Evolutionary conservation across 2,329 filamentous ascomycete genomes (phyloP).

Genomic region (Pseudocercospora pini-densiflorae): DNA sequence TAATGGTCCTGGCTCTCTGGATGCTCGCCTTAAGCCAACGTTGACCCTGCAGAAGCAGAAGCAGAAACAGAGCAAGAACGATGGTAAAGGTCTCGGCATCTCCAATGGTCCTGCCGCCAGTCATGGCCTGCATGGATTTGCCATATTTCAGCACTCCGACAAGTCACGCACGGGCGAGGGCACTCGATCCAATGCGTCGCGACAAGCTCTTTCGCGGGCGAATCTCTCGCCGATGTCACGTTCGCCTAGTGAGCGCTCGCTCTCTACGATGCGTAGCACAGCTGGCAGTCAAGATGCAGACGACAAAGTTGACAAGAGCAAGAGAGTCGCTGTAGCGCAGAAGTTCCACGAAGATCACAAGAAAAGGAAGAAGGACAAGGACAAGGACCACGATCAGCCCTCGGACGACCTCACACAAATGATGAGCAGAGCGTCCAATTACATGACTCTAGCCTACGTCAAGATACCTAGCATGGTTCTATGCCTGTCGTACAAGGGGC

Average conservation of each 20-base stretch:
- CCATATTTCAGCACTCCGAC: constrained; percentile 48
- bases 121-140: constrained; percentile 45
- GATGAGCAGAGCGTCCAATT: constrained; percentile 93
- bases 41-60: constrained; percentile 58
- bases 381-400: constrained; percentile 58
- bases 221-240: constrained; percentile 35
- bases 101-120: constrained; percentile 22
- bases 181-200: constrained; percentile 28
- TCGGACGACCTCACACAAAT: constrained; percentile 95
- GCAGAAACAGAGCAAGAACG: constrained; percentile 29
- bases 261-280: constrained; percentile 34
- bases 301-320: constrained; percentile 35
- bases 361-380: constrained; percentile 48
- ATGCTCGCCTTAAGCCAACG: constrained; percentile 82
- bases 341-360: constrained; percentile 25
- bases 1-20: constrained; percentile 73
- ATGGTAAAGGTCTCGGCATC: constrained; percentile 41
- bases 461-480: constrained; percentile 94
- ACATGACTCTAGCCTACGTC: constrained; percentile 96
- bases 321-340: constrained; percentile 32
- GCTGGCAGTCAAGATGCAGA: constrained; percentile 29
- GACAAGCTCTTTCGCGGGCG: constrained; percentile 31
- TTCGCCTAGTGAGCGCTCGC: constrained; percentile 39
- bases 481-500: constrained; percentile 95
- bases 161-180: constrained; percentile 32